phyloP scores from a whole-genome alignment of 148 eudicot species.

The Amaranthus palmeri region DNA sequence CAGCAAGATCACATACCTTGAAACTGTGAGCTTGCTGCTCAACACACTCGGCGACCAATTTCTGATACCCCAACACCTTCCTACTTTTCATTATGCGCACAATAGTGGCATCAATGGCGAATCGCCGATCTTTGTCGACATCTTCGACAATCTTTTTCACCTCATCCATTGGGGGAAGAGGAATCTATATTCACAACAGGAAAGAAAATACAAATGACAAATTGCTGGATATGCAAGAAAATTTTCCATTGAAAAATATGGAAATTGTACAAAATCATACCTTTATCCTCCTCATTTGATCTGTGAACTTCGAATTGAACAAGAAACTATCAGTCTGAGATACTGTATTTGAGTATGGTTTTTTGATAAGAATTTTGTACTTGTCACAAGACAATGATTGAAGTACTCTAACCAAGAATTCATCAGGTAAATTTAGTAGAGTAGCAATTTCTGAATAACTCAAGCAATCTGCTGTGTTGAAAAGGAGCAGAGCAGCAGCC shows the following conservation, averaged over 20 bases:
- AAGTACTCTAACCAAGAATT: slow-evolving; percentile 37
- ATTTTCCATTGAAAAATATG: neutral
- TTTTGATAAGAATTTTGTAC: slow-evolving; percentile 37
- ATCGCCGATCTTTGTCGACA: slow-evolving; percentile 44
- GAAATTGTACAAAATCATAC: slow-evolving; percentile 15
- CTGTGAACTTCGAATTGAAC: slow-evolving; percentile 39
- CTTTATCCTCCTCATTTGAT: slow-evolving; percentile 45
- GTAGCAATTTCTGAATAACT: slow-evolving; percentile 34
- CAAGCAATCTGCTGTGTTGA: slow-evolving; percentile 35
- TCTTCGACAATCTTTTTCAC: slow-evolving; percentile 43
- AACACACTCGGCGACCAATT: slow-evolving; percentile 40
- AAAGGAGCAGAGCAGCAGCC: slow-evolving; percentile 45
- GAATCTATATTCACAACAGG: slow-evolving; percentile 26
- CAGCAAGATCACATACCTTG: slow-evolving; percentile 28
- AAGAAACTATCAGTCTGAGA: slow-evolving; percentile 32
- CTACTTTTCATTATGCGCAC: slow-evolving; percentile 48
- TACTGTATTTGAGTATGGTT: slow-evolving; percentile 30
- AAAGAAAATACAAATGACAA: neutral
- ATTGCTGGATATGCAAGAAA: neutral
- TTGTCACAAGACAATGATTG: slow-evolving; percentile 46
- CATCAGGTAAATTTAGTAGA: slow-evolving; percentile 36
- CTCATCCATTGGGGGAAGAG: slow-evolving; percentile 44
- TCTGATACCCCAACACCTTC: slow-evolving; percentile 39
- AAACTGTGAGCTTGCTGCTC: slow-evolving; percentile 41
- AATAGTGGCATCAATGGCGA: slow-evolving; percentile 43